phyloP scores from a whole-genome alignment of 2,329 filamentous ascomycete genomes.

The Penicillium fuscoglaucum region DNA sequence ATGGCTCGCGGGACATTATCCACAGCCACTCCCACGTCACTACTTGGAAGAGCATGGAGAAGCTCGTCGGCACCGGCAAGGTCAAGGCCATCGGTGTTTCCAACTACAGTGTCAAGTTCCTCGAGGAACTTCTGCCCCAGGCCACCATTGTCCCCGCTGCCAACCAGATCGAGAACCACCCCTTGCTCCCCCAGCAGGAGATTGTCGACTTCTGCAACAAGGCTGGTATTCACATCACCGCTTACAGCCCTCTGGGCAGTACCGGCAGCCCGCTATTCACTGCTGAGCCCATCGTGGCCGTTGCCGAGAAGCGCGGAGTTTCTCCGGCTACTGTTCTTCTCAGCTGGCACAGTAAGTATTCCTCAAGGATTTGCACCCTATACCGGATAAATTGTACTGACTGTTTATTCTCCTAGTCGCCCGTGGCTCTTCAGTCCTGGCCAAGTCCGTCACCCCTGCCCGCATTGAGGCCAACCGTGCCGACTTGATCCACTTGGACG shows the following conservation, averaged over 20 bases:
- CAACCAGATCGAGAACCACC: constrained; percentile 82
- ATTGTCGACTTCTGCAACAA: constrained; percentile 53
- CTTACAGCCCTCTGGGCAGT: constrained; percentile 50
- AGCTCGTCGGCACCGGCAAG: constrained; percentile 55
- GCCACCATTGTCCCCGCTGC: constrained; percentile 65
- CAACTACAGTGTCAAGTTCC: constrained; percentile 57
- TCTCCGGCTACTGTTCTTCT: constrained; percentile 43
- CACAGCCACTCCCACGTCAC: constrained; percentile 68
- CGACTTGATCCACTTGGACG: constrained; percentile 41
- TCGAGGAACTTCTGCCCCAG: constrained; percentile 57
- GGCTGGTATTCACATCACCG: constrained; percentile 54
- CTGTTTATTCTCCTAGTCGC: constrained; percentile 29
- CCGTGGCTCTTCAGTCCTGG: constrained; percentile 44
- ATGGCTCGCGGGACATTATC: constrained; percentile 73
- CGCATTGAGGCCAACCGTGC: constrained; percentile 44
- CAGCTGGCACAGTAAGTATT: constrained; percentile 45
- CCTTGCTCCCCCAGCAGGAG: constrained; percentile 61
- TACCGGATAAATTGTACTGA: background rate
- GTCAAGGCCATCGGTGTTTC: constrained; percentile 59
- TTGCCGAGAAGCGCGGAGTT: constrained; percentile 43
- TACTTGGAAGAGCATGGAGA: constrained; percentile 73
- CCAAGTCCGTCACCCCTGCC: constrained; percentile 44
- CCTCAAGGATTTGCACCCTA: background rate
- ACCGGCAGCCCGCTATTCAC: constrained; percentile 47
- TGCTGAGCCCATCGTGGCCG: constrained; percentile 43